Base-by-base conservation (phyloP, 139 green algal species). In the Chlorella ohadii region DNA sequence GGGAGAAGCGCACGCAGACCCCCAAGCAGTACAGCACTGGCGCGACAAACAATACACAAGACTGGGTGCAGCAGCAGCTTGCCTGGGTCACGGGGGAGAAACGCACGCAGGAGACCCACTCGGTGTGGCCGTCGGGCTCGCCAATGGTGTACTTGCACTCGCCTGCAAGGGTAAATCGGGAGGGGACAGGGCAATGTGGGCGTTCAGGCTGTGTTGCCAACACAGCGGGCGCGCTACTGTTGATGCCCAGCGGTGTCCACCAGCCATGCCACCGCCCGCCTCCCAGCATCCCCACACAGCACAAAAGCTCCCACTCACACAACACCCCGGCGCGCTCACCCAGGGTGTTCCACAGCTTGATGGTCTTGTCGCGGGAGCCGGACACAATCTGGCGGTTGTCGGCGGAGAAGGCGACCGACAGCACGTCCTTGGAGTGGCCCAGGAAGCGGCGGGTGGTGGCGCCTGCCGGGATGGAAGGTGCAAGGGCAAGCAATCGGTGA, bases 361-460 rank as follows among this genome's bases (percentile, higher is more conserved):
- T 99, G 78, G 94, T 98, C 91, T 96, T 97, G 92, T 99, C 96
- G 61, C 97, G 94, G 16, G 96, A 96, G 70, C 95, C 97, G 33
- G 95, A 98, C 84, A 99, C 96, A 87, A 99, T 99, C 97, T 99
- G 95, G 83, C 97, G 92, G 95, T 99, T 99, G 94, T 99, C 97
- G n/a, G 98, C 95, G 66, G 94, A 98, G 95, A 99, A 99, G 64
- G 97, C 97, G 0, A 99, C 97, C 83, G 91, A 97, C 78, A 99
- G 94, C 33, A 99, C 97, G 87, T 99, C 97, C 94, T 99, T 99
- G 91, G 89, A 96, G 95, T 99, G 97, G 74, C 97, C 97, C 65
- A 99, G 86, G 87, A 99, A 99, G 84, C 96, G 95, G 87, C 97
- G 92, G 79, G 97, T 99, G 88, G 97, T 99, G 87, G 89, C 89